Percentiles rank a stretch among this genome's conserved stretches.
Conservation (phyloP, 805 yeast genomes). For the Lipomyces yamanashiensis region DNA sequence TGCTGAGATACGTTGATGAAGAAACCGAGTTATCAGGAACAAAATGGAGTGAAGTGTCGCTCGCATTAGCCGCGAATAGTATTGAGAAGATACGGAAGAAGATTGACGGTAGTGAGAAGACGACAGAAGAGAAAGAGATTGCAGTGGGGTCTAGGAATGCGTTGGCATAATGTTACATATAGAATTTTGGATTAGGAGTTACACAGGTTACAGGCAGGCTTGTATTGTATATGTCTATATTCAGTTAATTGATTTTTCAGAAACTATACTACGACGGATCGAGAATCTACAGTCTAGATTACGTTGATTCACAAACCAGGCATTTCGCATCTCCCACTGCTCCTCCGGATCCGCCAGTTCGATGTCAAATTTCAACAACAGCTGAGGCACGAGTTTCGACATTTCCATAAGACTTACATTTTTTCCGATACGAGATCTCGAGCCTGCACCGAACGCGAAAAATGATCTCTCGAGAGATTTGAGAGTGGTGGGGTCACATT, state of each 20-base stretch:
- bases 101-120: too few species aligned
- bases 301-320: constrained; percentile 3
- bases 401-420: constrained; percentile 12
- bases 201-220: too few species aligned
- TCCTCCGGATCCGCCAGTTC: constrained; percentile 1
- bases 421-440: constrained; percentile 4
- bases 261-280: not conserved
- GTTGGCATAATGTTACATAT: too few species aligned
- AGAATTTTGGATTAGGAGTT: too few species aligned
- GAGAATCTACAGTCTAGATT: not conserved
- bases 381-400: constrained; percentile 4
- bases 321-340: not conserved
- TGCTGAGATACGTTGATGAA: too few species aligned
- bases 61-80: too few species aligned
- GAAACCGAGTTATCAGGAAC: too few species aligned
- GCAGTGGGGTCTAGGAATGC: too few species aligned
- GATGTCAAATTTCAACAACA: not conserved
- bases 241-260: not conserved
- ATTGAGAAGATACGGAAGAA: too few species aligned
- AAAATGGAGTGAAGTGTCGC: too few species aligned
- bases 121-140: too few species aligned
- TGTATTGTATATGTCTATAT: too few species aligned
- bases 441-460: constrained; percentile 4
- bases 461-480: not conserved
- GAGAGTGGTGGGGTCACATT: not conserved